Evolutionary conservation across 805 yeast genomes (phyloP), one percentile per base, ranked within the genome.

Genomic region (Cyberlindnera amylophila): DNA sequence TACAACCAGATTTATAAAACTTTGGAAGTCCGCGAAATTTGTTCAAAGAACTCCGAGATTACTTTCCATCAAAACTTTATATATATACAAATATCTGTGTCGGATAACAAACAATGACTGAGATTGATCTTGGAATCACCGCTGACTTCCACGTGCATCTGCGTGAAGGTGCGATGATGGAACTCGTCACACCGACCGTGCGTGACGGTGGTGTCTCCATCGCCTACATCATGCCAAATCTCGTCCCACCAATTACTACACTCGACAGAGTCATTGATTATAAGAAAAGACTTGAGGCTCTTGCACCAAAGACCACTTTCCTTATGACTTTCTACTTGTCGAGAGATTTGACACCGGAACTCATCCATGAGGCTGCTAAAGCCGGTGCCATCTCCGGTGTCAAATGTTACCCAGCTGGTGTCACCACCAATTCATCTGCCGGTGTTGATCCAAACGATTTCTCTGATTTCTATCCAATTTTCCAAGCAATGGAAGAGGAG

Each of bases 351-450:
- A 87, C 96, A 1, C 97, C 98, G 0, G 95, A 86, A 51, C 69
- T 88, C 32, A 82, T 93, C 43, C 79, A 77, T 41, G 75, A 79
- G 49, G 98, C 97, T 28, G 95, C 90, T 7, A 59, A 70, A 42
- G 56, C 65, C 14, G 81, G 81, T 2, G 80, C 79, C 30, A 80
- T 91, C 42, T 72, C 80, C 24, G 99, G 99, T 43, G 87, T 93
- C 52, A 93, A 93, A 64, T 89, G 96, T 62, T 93, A 93, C 63
- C 99, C 99, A 32, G 97, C 98, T 2, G 99, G 99, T 34, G 99
- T 93, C 26, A 93, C 99, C n/a, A 93, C 99, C 31, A 93, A 93
- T 67, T 88, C 96, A 9, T 65, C 76, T 37, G 86, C 82, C 3
- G 99, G 99, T 38, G 96, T 93, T 18, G 93, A 86, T 62, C 95